These are phyloP conservation scores for Lathyrus oleraceus DNA, from an alignment of 306 rosid genomes.

Conservation along the genomic window DNA sequence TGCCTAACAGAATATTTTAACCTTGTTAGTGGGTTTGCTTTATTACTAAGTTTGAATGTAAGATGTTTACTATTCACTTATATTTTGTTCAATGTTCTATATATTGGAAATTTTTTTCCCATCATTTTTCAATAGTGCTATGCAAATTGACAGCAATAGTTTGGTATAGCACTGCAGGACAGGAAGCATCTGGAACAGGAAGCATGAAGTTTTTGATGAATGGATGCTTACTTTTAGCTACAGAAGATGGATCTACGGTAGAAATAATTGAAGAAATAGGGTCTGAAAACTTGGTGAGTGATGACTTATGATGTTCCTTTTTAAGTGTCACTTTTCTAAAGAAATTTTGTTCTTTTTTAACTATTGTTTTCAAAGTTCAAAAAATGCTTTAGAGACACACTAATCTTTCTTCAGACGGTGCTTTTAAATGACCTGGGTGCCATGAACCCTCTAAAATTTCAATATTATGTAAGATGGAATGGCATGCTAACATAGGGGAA, in stretches of 20 bases:
- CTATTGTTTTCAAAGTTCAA: constrained; percentile 32
- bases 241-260: constrained; percentile 68
- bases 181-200: constrained; percentile 76
- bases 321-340: constrained; percentile 20
- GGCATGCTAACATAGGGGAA: neutral
- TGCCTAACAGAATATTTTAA: neutral
- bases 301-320: neutral
- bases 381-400: too few species aligned
- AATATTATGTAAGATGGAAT: neutral
- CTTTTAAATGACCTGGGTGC: neutral
- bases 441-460: neutral
- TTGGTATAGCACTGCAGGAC: constrained; percentile 69
- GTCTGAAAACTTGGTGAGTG: constrained; percentile 60
- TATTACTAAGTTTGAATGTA: neutral
- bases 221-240: constrained; percentile 72
- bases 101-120: constrained; percentile 2
- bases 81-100: constrained; percentile 19
- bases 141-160: constrained; percentile 34
- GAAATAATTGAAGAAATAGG: constrained; percentile 81
- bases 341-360: neutral
- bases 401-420: too few species aligned
- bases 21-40: neutral
- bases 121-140: constrained; percentile 1
- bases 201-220: constrained; percentile 81
- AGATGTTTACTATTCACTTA: neutral